These are phyloP conservation scores for Claviceps cyperi DNA, from an alignment of 2,329 filamentous ascomycete species.

Conservation along the genomic window DNA sequence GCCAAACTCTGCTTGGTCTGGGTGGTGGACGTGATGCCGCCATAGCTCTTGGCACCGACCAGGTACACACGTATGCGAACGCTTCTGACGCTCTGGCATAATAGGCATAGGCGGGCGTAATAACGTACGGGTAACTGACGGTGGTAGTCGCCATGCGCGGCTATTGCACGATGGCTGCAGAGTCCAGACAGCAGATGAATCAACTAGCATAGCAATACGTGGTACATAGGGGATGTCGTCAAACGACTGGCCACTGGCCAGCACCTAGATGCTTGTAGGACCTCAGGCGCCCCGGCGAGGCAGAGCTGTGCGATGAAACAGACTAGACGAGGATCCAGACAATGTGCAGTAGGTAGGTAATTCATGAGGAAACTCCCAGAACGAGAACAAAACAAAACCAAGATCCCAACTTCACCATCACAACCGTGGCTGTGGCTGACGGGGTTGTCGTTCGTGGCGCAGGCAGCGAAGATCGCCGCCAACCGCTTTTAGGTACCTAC, in stretches of 20 bases:
- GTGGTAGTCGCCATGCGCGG: background rate
- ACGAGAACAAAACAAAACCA: too few species aligned
- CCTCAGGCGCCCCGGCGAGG: constrained; percentile 1
- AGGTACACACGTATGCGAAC: background rate
- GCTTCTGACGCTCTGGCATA: background rate
- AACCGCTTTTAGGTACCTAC: too few species aligned
- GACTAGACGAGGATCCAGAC: constrained; percentile 1
- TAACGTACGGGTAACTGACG: background rate
- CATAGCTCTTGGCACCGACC: constrained; percentile 3
- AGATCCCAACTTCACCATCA: too few species aligned
- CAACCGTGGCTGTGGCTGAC: too few species aligned
- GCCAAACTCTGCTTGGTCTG: constrained; percentile 5
- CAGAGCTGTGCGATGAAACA: background rate
- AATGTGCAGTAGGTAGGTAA: constrained; percentile 1
- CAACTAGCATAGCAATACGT: background rate
- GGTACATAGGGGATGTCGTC: too few species aligned
- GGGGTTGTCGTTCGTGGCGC: too few species aligned
- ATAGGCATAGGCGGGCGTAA: background rate
- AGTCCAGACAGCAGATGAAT: background rate
- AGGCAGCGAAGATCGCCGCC: too few species aligned
- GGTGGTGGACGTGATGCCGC: constrained; percentile 3
- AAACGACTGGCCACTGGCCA: too few species aligned
- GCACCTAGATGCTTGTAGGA: background rate
- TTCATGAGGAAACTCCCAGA: too few species aligned
- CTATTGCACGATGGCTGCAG: background rate